Base-by-base conservation (phyloP, 2,329 filamentous ascomycete genomes). In the Penicillium decumbens region DNA sequence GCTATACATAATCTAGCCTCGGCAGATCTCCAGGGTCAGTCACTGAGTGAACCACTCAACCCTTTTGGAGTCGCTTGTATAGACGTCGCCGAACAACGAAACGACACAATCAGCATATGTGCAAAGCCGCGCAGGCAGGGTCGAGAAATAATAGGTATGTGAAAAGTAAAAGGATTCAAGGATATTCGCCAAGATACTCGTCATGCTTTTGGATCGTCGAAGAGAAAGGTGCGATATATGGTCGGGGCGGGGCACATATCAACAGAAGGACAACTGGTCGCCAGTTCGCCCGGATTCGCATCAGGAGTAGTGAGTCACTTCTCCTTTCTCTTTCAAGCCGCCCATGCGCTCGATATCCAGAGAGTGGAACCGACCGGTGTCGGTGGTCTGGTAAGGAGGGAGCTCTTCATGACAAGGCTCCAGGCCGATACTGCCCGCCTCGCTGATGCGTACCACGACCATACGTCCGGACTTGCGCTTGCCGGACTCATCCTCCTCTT, bases 281-380 rank as follows among this genome's bases (percentile, higher is more conserved):
- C 30, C 13, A 6, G 12, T 1, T 15, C 24, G 8, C 30, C 30
- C 39, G 12, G 23, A 9, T 41, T 43, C 43, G 20, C 49, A 52
- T 59, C 63, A 73, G 27, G 67, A 67, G 59, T 68, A 72, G 57
- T 62, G 59, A 40, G 64, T 67, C 28, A 54, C 44, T 49, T 70
- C 65, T 35, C 87, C 81, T 78, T 95, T 95, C 78, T 97, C 93
- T 74, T 91, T 95, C 60, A 97, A 76, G 12, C 93, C 93, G 44
- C 93, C 93, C 67, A 97, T 95, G 57, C 89, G 83, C 62, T 97
- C 88, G 69, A 98, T 87, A 69, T 98, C 92, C 62, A 98, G 83
- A 3, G 90, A 93, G 70, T 95, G 88, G 75, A 96, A 97, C 59
- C 89, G 82, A 53, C 82, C 81, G 51, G 81, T 82, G 68, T 83